phyloP scores from a whole-genome alignment of 2,329 filamentous ascomycete species.

The Thyridium curvatum region DNA sequence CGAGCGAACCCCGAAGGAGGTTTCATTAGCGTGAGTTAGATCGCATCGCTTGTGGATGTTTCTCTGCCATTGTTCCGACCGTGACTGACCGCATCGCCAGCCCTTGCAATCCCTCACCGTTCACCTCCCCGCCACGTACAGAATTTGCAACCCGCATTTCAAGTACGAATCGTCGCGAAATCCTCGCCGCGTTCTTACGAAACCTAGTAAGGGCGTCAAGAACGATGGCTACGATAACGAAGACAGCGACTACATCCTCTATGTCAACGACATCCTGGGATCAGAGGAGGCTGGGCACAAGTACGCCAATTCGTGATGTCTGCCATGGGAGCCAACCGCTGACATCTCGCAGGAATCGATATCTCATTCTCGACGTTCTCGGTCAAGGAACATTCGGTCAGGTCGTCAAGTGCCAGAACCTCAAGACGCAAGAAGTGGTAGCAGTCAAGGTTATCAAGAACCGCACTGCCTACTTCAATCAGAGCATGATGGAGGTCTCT shows the following conservation, averaged over 20 bases:
- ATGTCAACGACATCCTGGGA: constrained; percentile 96
- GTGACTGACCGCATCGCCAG: constrained; percentile 37
- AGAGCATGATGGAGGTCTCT: constrained; percentile 99
- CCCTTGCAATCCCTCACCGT: constrained; percentile 92
- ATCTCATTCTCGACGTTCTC: constrained; percentile 92
- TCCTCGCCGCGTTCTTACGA: constrained; percentile 89
- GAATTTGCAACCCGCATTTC: constrained; percentile 96
- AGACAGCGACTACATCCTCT: constrained; percentile 98
- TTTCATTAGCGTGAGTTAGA: constrained; percentile 79
- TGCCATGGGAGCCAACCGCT: constrained; percentile 1
- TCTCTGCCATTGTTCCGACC: no score
- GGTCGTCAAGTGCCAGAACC: constrained; percentile 97
- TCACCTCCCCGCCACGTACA: constrained; percentile 89
- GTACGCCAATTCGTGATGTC: constrained; percentile 39
- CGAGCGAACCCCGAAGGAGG: constrained; percentile 94
- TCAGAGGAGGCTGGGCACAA: constrained; percentile 98
- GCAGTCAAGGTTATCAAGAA: constrained; percentile 99
- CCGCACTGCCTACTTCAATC: constrained; percentile 97
- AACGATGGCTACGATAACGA: constrained; percentile 99
- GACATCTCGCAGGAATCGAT: constrained; percentile 64
- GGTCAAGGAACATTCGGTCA: constrained; percentile 98
- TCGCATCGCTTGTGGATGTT: constrained; percentile 1
- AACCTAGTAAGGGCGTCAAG: constrained; percentile 96
- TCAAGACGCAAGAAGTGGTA: constrained; percentile 97
- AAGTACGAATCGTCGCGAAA: constrained; percentile 99